Conservation (phyloP, 768 basidiomycete species). For the Lactarius sp. region DNA sequence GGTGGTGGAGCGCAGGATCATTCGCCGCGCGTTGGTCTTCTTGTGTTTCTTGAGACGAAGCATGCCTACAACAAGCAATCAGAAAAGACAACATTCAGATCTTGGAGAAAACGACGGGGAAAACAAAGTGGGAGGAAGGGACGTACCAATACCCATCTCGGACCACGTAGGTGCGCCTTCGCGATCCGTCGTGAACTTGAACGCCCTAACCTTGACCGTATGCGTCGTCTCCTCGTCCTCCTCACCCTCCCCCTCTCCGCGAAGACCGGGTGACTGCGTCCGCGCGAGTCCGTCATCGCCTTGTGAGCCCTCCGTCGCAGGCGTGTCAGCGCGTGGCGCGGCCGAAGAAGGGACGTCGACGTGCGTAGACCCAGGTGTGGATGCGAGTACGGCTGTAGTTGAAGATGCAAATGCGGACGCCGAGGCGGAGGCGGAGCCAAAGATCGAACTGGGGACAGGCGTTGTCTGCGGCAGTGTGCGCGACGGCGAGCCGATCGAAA, state of each 20-base stretch:
- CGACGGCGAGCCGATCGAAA: constrained; percentile 25
- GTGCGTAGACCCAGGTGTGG: background rate
- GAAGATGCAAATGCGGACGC: background rate
- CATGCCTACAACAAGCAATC: constrained; percentile 41
- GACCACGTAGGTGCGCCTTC: constrained; percentile 50
- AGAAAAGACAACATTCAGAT: no score
- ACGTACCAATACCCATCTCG: constrained; percentile 64
- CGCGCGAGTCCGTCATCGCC: constrained; percentile 26
- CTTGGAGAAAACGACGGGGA: no score
- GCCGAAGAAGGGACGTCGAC: constrained; percentile 1
- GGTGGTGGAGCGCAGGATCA: constrained; percentile 70
- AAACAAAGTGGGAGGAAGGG: background rate
- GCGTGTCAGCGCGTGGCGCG: constrained; percentile 24
- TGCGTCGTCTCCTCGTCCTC: constrained; percentile 70
- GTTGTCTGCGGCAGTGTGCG: constrained; percentile 2
- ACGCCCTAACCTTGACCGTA: constrained; percentile 56
- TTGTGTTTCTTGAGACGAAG: constrained; percentile 73
- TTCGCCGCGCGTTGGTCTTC: constrained; percentile 49
- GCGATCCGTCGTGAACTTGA: constrained; percentile 47
- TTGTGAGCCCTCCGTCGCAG: constrained; percentile 29
- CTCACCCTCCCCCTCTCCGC: constrained; percentile 75
- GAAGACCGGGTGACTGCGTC: constrained; percentile 29
- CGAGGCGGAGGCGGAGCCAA: background rate
- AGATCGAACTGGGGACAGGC: background rate
- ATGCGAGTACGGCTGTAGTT: background rate